Conservation (phyloP, 2,329 filamentous ascomycete species). For the Lojkania enalia region DNA sequence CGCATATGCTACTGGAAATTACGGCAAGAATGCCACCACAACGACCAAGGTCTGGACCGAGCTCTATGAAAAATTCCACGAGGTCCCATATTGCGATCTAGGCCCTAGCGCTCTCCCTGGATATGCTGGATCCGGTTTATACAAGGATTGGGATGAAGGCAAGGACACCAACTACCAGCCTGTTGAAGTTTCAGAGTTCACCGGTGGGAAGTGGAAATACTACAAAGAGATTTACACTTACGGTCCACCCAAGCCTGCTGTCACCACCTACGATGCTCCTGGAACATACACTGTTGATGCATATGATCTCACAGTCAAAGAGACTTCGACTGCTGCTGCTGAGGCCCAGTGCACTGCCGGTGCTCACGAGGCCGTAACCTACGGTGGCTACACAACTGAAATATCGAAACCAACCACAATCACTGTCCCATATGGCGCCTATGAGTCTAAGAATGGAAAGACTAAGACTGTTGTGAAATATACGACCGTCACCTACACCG, state of each 20-base stretch:
- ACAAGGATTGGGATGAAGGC: constrained; percentile 22
- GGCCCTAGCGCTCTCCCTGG: constrained; percentile 32
- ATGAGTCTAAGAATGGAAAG: constrained; percentile 23
- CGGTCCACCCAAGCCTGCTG: constrained; percentile 29
- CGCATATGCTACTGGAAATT: constrained; percentile 17
- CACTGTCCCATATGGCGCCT: constrained; percentile 29
- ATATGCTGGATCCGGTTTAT: constrained; percentile 35
- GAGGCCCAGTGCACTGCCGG: constrained; percentile 28
- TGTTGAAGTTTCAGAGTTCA: constrained; percentile 35
- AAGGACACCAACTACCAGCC: constrained; percentile 21
- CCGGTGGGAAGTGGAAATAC: constrained; percentile 32
- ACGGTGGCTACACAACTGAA: constrained; percentile 28
- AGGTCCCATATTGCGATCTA: constrained; percentile 32
- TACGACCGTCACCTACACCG: constrained; percentile 26
- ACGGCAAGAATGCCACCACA: constrained; percentile 20
- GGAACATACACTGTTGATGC: constrained; percentile 36
- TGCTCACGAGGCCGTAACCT: constrained; percentile 29
- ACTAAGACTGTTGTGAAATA: constrained; percentile 32
- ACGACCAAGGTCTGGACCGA: constrained; percentile 31
- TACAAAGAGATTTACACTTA: constrained; percentile 28
- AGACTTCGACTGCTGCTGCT: constrained; percentile 24
- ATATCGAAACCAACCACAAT: constrained; percentile 28
- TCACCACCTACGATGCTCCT: constrained; percentile 32
- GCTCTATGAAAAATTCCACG: constrained; percentile 35
- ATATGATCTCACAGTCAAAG: constrained; percentile 27